Evolutionary conservation across 73 alveolate genomes (phyloP).

Genomic region (Symbiodinium pilosum): DNA sequence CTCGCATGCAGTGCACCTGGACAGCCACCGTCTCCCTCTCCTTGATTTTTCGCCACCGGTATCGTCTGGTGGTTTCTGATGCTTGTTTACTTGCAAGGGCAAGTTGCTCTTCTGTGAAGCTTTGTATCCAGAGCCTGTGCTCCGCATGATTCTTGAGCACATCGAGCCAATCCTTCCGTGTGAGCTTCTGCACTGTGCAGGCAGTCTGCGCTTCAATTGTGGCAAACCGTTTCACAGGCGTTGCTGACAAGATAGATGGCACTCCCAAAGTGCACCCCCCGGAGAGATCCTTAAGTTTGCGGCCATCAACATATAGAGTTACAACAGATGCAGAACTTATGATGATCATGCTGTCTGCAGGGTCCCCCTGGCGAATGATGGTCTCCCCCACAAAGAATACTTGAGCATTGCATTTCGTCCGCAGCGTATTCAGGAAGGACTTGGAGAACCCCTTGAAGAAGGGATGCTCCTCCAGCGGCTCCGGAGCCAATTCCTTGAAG

Average conservation of each 20-base stretch:
- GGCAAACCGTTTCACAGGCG: conserved; percentile 61
- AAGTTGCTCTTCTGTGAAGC: conserved; percentile 41
- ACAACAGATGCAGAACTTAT: conserved; percentile 60
- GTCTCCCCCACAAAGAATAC: conserved; percentile 74
- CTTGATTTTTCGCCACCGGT: conserved; percentile 83
- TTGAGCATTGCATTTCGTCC: conserved; percentile 57
- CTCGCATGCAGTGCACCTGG: not conserved
- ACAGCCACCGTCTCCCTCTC: conserved; percentile 66
- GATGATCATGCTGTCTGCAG: conserved; percentile 73
- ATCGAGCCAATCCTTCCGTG: conserved; percentile 57
- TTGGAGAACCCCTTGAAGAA: conserved; percentile 54
- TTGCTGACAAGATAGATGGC: not conserved
- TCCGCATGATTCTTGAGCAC: conserved; percentile 63
- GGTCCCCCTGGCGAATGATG: conserved; percentile 30
- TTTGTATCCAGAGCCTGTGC: conserved; percentile 60
- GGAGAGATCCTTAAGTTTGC: conserved; percentile 51
- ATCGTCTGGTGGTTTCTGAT: conserved; percentile 26
- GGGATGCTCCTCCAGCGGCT: conserved; percentile 48
- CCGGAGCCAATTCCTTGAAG: conserved; percentile 80
- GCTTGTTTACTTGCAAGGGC: conserved; percentile 31
- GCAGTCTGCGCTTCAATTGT: conserved; percentile 69
- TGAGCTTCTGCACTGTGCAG: conserved; percentile 60
- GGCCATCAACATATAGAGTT: conserved; percentile 54
- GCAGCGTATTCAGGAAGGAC: conserved; percentile 83
- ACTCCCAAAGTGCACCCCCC: conserved; percentile 78